These are phyloP conservation scores for Dothideomycetes sp. DNA, from an alignment of 2,329 filamentous ascomycete species.

Conservation along the genomic window DNA sequence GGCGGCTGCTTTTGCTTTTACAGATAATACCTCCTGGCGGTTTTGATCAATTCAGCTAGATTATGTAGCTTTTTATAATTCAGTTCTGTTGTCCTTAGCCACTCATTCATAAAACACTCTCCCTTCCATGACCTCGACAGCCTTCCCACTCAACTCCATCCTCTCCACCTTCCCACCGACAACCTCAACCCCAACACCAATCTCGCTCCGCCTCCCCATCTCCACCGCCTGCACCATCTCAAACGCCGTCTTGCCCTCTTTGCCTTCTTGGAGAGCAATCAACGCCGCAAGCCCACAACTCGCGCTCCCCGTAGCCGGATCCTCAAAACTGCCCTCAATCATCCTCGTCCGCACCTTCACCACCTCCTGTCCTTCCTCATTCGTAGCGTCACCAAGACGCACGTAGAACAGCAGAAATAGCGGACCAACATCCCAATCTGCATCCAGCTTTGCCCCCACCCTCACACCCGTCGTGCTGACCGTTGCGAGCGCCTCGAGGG, in stretches of 20 bases:
- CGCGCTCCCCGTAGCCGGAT: conserved; percentile 41
- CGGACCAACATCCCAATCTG: conserved; percentile 44
- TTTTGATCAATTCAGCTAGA: no score
- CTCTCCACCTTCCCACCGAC: conserved; percentile 25
- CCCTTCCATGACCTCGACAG: conserved; percentile 33
- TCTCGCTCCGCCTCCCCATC: conserved; percentile 40
- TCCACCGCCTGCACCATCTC: conserved; percentile 39
- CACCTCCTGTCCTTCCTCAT: conserved; percentile 15
- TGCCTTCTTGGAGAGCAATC: conserved; percentile 29
- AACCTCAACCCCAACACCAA: conserved; percentile 35
- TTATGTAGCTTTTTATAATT: no score
- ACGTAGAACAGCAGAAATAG: conserved; percentile 51
- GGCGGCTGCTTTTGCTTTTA: no score
- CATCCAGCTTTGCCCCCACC: conserved; percentile 27
- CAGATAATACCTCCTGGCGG: no score
- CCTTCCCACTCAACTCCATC: conserved; percentile 31
- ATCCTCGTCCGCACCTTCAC: conserved; percentile 46
- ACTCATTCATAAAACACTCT: conserved; percentile 13
- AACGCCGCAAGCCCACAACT: conserved; percentile 35
- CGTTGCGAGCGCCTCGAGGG: conserved; percentile 45
- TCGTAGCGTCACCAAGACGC: conserved; percentile 23
- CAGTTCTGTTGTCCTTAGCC: no score
- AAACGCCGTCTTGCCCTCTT: conserved; percentile 23
- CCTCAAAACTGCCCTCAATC: conserved; percentile 40
- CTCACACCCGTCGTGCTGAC: conserved; percentile 24